Base-by-base conservation (phyloP, 148 eudicot species). In the Cornus kousa region DNA sequence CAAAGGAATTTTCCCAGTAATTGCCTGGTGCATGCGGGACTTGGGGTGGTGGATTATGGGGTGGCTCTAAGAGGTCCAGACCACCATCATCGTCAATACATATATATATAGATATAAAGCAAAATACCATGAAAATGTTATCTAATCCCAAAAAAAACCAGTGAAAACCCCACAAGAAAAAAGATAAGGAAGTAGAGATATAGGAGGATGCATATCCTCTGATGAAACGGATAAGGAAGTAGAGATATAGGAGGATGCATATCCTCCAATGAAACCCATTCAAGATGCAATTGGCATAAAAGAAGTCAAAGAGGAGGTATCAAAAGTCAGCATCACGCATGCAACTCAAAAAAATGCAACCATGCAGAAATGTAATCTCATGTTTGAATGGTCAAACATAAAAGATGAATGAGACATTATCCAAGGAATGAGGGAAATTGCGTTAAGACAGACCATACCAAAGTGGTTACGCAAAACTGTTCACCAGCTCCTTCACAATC, bases 401-500 rank as follows among this genome's bases (percentile, higher is more conserved):
- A 13, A 59, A 74, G 9, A 33, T 14, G 2, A 74, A 74, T 28
- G 39, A 35, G 16, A 14, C 31, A 55, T 37, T 13, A 48, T 17
- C 33, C 50, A 43, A 24, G 7, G 31, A 23, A 23, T 75, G 68
- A 68, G 13, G 68, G 70, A 55, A 53, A 71, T 74, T 68, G 53
- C 11, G 81, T 65, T 33, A 64, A 70, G 67, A 74, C 46, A 83
- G 60, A 77, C 80, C 91, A 82, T 89, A 97, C 99, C 98, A 96
- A 87, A 70, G 99, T 96, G 74, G 99, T 96, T 76, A 96, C 99
- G 55, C 99, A 96, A 75, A 96, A 96, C 84, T 93, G 99, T 86
- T 96, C 99, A 75, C 99, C 99, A 79, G 98, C 98, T 80, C 99
- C 99, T 94, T 96, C 99, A 82, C 99, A 96, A 82, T 96, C 99